Conservation (phyloP, 1,139 yeast genomes). For the Nadsonia starkeyi-henricii region DNA sequence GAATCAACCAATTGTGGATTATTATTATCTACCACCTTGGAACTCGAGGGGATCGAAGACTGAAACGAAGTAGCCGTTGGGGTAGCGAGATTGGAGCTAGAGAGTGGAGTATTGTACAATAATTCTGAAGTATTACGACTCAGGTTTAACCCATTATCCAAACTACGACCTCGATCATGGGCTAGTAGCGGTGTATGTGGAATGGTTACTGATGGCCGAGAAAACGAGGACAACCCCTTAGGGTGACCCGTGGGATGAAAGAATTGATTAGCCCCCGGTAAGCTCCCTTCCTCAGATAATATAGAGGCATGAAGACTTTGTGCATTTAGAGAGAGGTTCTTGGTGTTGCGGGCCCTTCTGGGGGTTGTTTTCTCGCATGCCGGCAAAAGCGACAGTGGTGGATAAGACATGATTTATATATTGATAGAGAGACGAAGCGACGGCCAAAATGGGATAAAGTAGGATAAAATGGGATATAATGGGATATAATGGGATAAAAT, state of each 20-base stretch:
- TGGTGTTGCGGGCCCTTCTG: constrained; percentile 7
- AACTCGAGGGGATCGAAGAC: not conserved
- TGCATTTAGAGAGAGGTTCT: constrained; percentile 8
- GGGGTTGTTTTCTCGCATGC: not conserved
- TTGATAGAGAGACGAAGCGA: not conserved
- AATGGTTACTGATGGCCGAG: not conserved
- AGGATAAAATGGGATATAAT: too few species aligned
- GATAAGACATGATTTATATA: not conserved
- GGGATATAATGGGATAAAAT: too few species aligned
- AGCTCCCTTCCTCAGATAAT: not conserved
- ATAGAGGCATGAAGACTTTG: constrained; percentile 2
- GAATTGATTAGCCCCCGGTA: too few species aligned
- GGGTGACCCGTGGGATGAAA: too few species aligned
- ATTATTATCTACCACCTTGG: not conserved
- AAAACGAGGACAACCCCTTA: not conserved
- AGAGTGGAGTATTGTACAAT: not conserved
- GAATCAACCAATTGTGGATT: not conserved
- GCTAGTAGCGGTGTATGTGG: not conserved
- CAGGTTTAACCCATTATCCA: not conserved
- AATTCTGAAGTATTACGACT: not conserved
- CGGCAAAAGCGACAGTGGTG: not conserved
- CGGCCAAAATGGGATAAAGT: too few species aligned
- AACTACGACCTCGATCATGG: not conserved
- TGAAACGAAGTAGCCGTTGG: not conserved
- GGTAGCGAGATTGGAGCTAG: not conserved